Base-by-base conservation (phyloP, 2,329 filamentous ascomycete species). In the Fusarium goolgardi region DNA sequence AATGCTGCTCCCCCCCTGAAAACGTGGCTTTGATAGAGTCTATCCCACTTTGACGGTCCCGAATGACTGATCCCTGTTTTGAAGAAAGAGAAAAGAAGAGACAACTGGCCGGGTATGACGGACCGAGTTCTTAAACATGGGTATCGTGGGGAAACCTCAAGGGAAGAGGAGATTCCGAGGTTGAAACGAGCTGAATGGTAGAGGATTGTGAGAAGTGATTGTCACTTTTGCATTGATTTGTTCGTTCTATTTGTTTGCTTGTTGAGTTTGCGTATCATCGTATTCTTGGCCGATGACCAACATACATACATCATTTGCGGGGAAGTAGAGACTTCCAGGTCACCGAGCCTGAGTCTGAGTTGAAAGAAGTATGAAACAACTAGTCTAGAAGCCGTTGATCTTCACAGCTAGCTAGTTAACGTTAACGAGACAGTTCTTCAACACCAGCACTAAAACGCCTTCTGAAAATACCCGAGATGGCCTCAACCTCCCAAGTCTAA, bases 161-260 rank as follows among this genome's bases (percentile, higher is more conserved):
- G n/a, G 25, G 40, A 31, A 25, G 32, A 46, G 11, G 31, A 16
- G 13, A 34, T 34, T 34, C 7, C 15, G 6, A 34, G 15, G 32
- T 50, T 39, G 32, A 34, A 54, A 47, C 31, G 51, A 55, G 59
- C 59, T 55, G 57, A 55, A 27, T 20, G 23, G 7, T 8, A 21
- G 12, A 1, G 10, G n/a, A 27, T 55, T 56, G 21, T 63, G 59
- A 63, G 21, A 63, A 55, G 18, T 63, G 59, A 62, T 16, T 31
- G 13, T 49, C 21, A 35, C n/a, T 9, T 32, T 12, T 27, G 21
- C 11, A 5, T 11, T 18, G 10, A 37, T 2, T 6, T 6, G 32
- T 3, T 37, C n/a, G 20, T 32, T 51, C 3, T 27, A 4, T 15
- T 21, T 18, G 34, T 49, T 27, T 23, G 34, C 8, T n/a, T 3